Percentiles rank a stretch among this genome's conserved stretches.
These are phyloP conservation scores for Zopfia rhizophila DNA, from an alignment of 2,329 filamentous ascomycete genomes.

Conservation along the genomic window DNA sequence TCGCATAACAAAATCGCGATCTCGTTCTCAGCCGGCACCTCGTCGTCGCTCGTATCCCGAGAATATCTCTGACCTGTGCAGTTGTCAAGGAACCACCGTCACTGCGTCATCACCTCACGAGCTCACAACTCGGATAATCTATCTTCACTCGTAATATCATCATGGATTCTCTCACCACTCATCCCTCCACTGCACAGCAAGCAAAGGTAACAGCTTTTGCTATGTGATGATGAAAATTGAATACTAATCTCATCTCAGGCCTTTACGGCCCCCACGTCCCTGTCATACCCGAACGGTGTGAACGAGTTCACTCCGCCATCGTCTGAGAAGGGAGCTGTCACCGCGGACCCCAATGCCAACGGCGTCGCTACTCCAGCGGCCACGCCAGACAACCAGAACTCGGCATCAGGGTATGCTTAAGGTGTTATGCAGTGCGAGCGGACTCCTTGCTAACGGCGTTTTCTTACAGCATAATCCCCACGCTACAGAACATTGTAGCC, in stretches of 20 bases:
- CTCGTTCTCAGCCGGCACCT: slow-evolving; percentile 38
- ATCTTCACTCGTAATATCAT: slow-evolving; percentile 50
- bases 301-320: slow-evolving; percentile 84
- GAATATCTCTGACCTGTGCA: slow-evolving; percentile 46
- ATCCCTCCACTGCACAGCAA: slow-evolving; percentile 90
- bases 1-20: slow-evolving; percentile 40
- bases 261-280: slow-evolving; percentile 87
- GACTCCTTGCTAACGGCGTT: too few species aligned
- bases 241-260: too few species aligned
- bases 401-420: too few species aligned
- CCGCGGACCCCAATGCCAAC: slow-evolving; percentile 62
- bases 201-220: slow-evolving; percentile 73
- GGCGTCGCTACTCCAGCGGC: slow-evolving; percentile 91
- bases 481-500: slow-evolving; percentile 90
- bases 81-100: slow-evolving; percentile 44
- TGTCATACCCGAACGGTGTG: slow-evolving; percentile 87
- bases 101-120: slow-evolving; percentile 32
- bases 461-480: too few species aligned
- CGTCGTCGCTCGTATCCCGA: slow-evolving; percentile 42
- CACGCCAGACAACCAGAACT: slow-evolving; percentile 82
- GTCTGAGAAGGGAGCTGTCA: slow-evolving; percentile 73
- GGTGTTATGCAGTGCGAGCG: too few species aligned
- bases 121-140: slow-evolving; percentile 38
- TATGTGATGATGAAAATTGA: too few species aligned
- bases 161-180: slow-evolving; percentile 92